Conservation (phyloP, 768 basidiomycete species). For the Collybia nuda region DNA sequence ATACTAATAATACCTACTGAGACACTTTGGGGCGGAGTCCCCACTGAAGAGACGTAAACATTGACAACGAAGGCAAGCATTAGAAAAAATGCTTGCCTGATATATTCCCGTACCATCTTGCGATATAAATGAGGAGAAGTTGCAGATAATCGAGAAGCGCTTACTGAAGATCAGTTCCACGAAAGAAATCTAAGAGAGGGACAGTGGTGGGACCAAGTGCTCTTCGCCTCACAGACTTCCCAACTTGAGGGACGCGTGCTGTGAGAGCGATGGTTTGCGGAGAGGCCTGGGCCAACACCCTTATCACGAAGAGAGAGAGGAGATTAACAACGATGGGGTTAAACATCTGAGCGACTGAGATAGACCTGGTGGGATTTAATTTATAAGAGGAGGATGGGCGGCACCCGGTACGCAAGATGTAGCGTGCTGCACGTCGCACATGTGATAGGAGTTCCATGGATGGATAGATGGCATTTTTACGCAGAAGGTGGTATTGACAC, state of each 20-base stretch:
- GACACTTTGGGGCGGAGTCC: constrained; percentile 51
- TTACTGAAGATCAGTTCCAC: constrained; percentile 59
- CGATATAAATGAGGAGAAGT: constrained; percentile 1
- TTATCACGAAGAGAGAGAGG: constrained; percentile 1
- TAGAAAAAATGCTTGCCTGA: constrained; percentile 27
- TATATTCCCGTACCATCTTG: constrained; percentile 54
- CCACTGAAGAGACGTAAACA: constrained; percentile 28
- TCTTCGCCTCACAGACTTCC: constrained; percentile 27
- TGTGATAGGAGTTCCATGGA: no score
- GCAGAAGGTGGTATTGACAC: no score
- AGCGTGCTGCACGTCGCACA: no score
- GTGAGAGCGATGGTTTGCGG: constrained; percentile 25
- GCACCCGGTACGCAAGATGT: no score
- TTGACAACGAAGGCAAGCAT: background rate
- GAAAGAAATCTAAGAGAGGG: constrained; percentile 51
- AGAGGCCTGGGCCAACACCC: constrained; percentile 1
- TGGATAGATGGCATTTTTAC: no score
- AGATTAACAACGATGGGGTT: background rate
- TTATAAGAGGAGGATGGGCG: no score
- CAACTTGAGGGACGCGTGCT: constrained; percentile 7
- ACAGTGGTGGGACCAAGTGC: constrained; percentile 37
- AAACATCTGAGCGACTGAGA: background rate
- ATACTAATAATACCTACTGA: constrained; percentile 24
- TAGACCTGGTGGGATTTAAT: no score
- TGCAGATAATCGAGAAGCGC: constrained; percentile 10